These are phyloP conservation scores for Ustilago tritici DNA, from an alignment of 1,284 basidiomycete species.

Conservation along the genomic window DNA sequence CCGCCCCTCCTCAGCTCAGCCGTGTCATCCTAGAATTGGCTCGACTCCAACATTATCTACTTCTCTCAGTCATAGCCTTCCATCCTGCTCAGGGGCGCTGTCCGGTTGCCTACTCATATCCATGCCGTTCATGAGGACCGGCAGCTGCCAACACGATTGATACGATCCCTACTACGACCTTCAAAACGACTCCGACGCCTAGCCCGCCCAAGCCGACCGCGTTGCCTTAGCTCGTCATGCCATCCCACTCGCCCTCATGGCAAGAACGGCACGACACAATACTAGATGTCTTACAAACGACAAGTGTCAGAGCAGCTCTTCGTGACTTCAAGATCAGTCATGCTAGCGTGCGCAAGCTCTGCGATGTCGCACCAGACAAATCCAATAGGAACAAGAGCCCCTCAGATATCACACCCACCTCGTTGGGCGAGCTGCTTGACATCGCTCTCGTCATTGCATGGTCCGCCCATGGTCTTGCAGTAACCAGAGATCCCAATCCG, in stretches of 20 bases:
- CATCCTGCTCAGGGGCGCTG: not conserved
- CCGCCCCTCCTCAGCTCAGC: not conserved
- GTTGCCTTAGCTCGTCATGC: constrained; percentile 11
- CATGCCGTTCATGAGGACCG: not conserved
- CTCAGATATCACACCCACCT: not conserved
- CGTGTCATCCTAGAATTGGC: constrained; percentile 5
- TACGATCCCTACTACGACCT: not conserved
- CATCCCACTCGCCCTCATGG: constrained; percentile 25
- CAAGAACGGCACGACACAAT: constrained; percentile 35
- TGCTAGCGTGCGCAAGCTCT: constrained; percentile 2
- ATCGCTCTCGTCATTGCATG: constrained; percentile 54
- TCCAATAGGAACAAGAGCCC: constrained; percentile 12
- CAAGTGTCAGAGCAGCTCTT: constrained; percentile 29
- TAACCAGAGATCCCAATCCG: constrained; percentile 36
- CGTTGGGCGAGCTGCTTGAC: constrained; percentile 43
- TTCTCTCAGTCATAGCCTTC: not conserved
- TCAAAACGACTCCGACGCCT: not conserved
- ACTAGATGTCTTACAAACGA: constrained; percentile 19
- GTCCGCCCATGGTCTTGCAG: constrained; percentile 41
- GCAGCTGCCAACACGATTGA: not conserved
- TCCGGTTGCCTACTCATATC: not conserved
- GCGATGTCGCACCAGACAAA: not conserved
- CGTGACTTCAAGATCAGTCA: constrained; percentile 46
- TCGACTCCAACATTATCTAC: not conserved
- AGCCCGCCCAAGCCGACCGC: not conserved